Evolutionary conservation across 176 grass and related monocot species (phyloP), one percentile per base, ranked within the genome.

Genomic region (Microstegium vimineum): DNA sequence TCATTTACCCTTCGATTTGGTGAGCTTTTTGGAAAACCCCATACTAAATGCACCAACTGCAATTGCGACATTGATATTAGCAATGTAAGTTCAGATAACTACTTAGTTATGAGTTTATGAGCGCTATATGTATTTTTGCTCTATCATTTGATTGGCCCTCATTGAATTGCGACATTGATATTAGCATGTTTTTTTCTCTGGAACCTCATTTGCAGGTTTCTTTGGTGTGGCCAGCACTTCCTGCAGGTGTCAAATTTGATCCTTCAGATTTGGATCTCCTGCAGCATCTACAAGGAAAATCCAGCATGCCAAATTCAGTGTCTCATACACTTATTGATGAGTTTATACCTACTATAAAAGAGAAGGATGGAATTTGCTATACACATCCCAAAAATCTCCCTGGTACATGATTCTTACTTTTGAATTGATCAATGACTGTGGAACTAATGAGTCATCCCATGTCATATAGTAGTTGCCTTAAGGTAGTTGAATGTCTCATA

Each of bases 331-430:
- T 90, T 57, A 92, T 95, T 61, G 60, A 95, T 82, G 35, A 83
- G 20, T 91, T 98, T 47, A 93, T 98, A 85, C 87, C 90, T 62
- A 98, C 87, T 73, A 62, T 99, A 69, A 52, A 79, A 43, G 32
- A 89, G 15, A 15, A 23, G 10, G 77, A 89, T n/a, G 93, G 96
- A 79, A 99, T 99, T 72, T 95, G 89, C 66, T 99, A 95, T 74
- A 95, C 89, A 18, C 93, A 99, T 80, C 96, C 93, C 5, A 43
- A 90, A 92, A 95, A 99, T 85, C 89, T 99, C 32, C 96, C 96
- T 22, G 93, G 96, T 94, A 89, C 42, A n/a, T n/a, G n/a, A 61
- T 82, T 60, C n/a, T 59, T 80, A 34, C 10, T 68, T 71, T 86
- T 9, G 2, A 56, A 13, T 56, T 38, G 7, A 59, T 35, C 66